phyloP scores from a whole-genome alignment of 371 early-diverging fungal genomes.

The Apophysomyces variabilis region DNA sequence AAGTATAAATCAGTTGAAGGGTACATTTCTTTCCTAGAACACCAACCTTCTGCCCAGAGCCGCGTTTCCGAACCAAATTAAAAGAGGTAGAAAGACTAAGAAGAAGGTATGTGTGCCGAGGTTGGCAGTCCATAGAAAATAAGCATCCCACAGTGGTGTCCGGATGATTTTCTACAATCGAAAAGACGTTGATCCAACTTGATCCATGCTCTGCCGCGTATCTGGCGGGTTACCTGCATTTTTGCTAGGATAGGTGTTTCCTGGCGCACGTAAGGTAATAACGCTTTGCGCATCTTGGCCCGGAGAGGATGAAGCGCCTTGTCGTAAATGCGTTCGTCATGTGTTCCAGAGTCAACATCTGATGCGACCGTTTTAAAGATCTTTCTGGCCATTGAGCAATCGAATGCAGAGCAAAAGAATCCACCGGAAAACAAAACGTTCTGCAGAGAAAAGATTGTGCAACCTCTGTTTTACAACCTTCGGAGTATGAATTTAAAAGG shows the following conservation, averaged over 20 bases:
- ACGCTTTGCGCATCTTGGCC: slow-evolving; percentile 51
- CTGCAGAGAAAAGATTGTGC: not conserved
- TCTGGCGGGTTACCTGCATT: slow-evolving; percentile 52
- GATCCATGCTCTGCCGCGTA: not conserved
- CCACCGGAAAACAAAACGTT: not conserved
- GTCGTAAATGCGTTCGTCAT: slow-evolving; percentile 51
- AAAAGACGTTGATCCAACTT: not conserved
- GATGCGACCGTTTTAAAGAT: slow-evolving; percentile 41
- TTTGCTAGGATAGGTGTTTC: slow-evolving; percentile 62
- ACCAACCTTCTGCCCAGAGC: slow-evolving; percentile 60
- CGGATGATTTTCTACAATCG: slow-evolving; percentile 38
- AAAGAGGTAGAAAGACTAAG: slow-evolving; percentile 68
- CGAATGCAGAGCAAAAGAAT: slow-evolving; percentile 7
- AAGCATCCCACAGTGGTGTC: slow-evolving; percentile 56
- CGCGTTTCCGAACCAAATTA: slow-evolving; percentile 74
- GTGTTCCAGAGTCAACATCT: slow-evolving; percentile 53
- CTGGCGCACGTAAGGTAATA: slow-evolving; percentile 56
- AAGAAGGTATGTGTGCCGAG: slow-evolving; percentile 80
- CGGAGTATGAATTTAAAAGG: not conserved
- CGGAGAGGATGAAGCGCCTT: slow-evolving; percentile 51
- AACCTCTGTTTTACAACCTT: not conserved
- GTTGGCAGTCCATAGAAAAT: slow-evolving; percentile 67
- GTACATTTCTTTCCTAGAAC: not conserved
- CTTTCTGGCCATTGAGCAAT: slow-evolving; percentile 35
- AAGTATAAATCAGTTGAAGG: not conserved